Base-by-base conservation (phyloP, 2,329 filamentous ascomycete genomes). In the Paecilomyces sp. region DNA sequence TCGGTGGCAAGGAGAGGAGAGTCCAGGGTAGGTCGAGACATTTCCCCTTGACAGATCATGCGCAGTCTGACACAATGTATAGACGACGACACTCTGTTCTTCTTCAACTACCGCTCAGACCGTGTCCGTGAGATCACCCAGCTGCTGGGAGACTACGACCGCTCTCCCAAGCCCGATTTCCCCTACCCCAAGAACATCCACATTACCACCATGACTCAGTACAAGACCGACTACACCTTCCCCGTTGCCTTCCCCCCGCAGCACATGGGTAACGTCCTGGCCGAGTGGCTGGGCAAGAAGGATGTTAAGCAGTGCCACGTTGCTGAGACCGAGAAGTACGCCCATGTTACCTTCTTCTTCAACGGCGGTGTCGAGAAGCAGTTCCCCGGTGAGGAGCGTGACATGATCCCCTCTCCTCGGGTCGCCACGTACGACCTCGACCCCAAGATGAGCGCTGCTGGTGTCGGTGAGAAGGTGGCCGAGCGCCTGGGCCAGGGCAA, bases 51-150 rank as follows among this genome's bases (percentile, higher is more conserved):
- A 53, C 53, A 50, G 52, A 22, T 30, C 18, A 31, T 51, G 8
- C 24, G 31, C 41, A 31, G 61, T 57, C 66, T 67, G 60, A 70
- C 65, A 65, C 62, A 3, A 30, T 55, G 58, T 36, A 25, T 65
- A 92, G 92, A 97, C 72, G 84, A 89, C 66, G 94, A 99, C 74
- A 93, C 91, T 58, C 85, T 97, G 70, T 97, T 97, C 85, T 97
- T 97, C 86, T 99, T 99, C 90, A 99, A 99, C 87, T 99, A 99
- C 84, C 91, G 94, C 71, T 97, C 94, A 60, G 94, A 99, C 76
- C 92, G 94, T 75, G 93, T 93, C 57, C 90, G 94, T 68, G 94
- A 99, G 78, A 89, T 99, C 75, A 96, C 92, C 56, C 94, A 97
- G 80, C 84, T 99, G 53, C 82, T 99, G 58, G 94, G 94, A 68